phyloP scores from a whole-genome alignment of 2,329 filamentous ascomycete genomes.

The Claviceps africana region DNA sequence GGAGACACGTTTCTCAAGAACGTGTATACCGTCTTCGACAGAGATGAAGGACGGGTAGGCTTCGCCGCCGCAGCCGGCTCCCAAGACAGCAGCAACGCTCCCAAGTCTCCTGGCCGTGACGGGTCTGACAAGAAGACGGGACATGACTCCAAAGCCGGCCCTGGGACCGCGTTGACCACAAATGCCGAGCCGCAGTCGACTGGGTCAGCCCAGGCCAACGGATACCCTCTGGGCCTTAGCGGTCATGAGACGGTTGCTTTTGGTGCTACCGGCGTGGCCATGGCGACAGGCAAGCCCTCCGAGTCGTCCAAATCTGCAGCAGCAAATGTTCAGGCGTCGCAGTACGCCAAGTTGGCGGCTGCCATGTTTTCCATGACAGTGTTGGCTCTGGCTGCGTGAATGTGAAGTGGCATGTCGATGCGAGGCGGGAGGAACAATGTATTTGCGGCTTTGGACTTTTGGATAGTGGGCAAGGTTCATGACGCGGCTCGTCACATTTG shows the following conservation, averaged over 20 bases:
- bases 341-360: slow-evolving; percentile 1
- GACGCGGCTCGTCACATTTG: background rate
- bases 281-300: slow-evolving; percentile 2
- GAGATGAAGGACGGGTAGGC: slow-evolving; percentile 48
- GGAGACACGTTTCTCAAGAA: slow-evolving; percentile 83
- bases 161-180: slow-evolving; percentile 2
- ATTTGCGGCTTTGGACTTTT: background rate
- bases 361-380: background rate
- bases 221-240: slow-evolving; percentile 8
- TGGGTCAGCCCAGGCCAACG: background rate
- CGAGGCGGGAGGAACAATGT: background rate
- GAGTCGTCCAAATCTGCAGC: slow-evolving; percentile 6
- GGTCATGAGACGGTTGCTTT: slow-evolving; percentile 10
- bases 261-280: background rate
- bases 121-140: background rate
- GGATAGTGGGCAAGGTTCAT: background rate
- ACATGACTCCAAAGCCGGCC: background rate
- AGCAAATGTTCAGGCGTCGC: background rate
- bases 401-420: background rate
- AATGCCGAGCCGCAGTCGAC: background rate
- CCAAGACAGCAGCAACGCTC: background rate
- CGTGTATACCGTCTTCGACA: slow-evolving; percentile 76
- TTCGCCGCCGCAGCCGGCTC: slow-evolving; percentile 7
- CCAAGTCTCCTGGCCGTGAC: background rate
- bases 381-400: slow-evolving; percentile 1